Evolutionary conservation across 495 filamentous ascomycete genomes (phyloP).

Genomic region (Aspergillus nidulans): DNA sequence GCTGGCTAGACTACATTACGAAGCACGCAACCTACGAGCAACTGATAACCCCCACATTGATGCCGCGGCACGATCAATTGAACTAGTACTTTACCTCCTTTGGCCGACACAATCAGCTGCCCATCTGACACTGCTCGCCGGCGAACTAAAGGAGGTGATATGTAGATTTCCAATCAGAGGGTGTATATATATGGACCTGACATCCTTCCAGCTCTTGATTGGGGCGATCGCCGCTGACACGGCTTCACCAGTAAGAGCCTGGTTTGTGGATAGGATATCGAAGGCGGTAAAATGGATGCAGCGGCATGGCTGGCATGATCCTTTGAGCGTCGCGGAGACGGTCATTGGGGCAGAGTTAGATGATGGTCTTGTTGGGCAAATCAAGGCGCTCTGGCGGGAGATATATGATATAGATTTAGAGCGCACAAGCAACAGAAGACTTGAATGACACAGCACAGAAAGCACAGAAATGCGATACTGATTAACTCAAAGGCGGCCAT

Average conservation of each 20-base stretch:
- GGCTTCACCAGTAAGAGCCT: constrained; percentile 15
- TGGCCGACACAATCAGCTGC: constrained; percentile 8
- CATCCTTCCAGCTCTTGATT: constrained; percentile 20
- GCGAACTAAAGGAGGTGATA: constrained; percentile 16
- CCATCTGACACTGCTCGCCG: constrained; percentile 15
- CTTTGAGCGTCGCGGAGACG: neutral
- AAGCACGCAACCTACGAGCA: neutral
- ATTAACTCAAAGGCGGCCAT: too few species aligned
- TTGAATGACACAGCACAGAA: too few species aligned
- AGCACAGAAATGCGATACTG: too few species aligned
- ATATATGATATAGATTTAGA: neutral
- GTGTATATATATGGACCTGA: constrained; percentile 22
- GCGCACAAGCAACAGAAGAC: too few species aligned
- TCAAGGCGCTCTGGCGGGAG: neutral
- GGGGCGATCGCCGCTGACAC: constrained; percentile 21
- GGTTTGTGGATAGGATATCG: constrained; percentile 21
- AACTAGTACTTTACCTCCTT: constrained; percentile 12
- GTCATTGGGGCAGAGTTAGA: neutral
- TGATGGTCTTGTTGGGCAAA: neutral
- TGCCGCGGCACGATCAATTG: constrained; percentile 9
- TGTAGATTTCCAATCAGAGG: constrained; percentile 13
- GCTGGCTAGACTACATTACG: neutral
- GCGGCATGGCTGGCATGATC: constrained; percentile 9
- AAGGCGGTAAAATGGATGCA: constrained; percentile 16
- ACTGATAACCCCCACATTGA: neutral